Evolutionary conservation across 1,284 basidiomycete genomes (phyloP).

Genomic region (Rhodotorula sp.): DNA sequence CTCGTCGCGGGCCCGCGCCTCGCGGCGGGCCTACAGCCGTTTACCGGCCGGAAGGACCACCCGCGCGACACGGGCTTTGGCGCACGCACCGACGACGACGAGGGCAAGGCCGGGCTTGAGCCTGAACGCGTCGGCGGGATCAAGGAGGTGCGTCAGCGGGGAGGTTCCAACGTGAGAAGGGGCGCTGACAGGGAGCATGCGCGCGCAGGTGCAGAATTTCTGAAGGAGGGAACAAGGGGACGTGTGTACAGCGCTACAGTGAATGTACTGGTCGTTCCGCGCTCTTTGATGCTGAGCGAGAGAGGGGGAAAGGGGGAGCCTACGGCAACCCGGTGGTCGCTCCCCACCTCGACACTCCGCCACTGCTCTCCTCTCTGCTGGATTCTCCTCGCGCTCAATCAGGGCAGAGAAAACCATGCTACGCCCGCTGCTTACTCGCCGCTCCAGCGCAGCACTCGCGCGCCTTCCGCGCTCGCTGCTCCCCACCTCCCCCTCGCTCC

Average conservation of each 20-base stretch:
- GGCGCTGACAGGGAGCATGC: too few relatives aligned
- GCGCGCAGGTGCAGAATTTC: constrained; percentile 8
- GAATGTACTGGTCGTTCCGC: too few relatives aligned
- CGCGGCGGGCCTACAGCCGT: constrained; percentile 35
- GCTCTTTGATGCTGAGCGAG: too few relatives aligned
- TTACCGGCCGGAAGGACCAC: constrained; percentile 30
- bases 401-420: not conserved
- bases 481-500: not conserved
- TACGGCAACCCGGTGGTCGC: too few relatives aligned
- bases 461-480: not conserved
- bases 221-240: not conserved
- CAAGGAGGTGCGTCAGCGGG: constrained; percentile 9
- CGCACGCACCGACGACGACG: constrained; percentile 14
- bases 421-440: not conserved
- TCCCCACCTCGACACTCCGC: too few relatives aligned
- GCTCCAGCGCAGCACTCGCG: not conserved
- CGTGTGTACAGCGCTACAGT: too few relatives aligned
- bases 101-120: constrained; percentile 5
- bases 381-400: too few relatives aligned
- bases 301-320: too few relatives aligned
- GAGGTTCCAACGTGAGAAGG: rapidly evolving
- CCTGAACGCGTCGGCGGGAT: constrained; percentile 26
- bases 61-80: constrained; percentile 40
- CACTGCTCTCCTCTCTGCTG: too few relatives aligned
- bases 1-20: constrained; percentile 41